Percentiles rank a stretch among this genome's conserved stretches.
These are phyloP conservation scores for Fusarium liriodendri DNA, from an alignment of 2,329 filamentous ascomycete genomes.

Conservation along the genomic window DNA sequence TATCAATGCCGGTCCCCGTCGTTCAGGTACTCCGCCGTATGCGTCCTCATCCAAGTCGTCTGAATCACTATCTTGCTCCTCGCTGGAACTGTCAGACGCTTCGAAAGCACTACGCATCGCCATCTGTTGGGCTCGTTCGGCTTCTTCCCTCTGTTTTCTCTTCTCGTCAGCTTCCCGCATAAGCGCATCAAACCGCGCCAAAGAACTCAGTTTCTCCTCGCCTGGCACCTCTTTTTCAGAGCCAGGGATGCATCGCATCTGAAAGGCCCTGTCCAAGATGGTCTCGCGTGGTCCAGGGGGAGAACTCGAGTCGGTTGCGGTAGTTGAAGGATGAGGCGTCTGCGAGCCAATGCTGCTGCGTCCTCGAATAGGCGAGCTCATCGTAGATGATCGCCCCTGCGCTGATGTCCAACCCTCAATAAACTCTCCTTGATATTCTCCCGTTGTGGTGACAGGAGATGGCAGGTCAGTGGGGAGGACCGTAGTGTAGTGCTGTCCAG, in stretches of 20 bases:
- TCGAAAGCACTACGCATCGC: slow-evolving; percentile 64
- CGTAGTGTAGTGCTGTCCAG: slow-evolving; percentile 62
- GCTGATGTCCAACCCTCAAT: slow-evolving; percentile 71
- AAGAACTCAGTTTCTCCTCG: slow-evolving; percentile 72
- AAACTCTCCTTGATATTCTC: slow-evolving; percentile 65
- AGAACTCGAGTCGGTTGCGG: slow-evolving; percentile 57
- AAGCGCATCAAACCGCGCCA: slow-evolving; percentile 73
- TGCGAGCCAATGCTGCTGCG: slow-evolving; percentile 67
- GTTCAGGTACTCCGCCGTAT: slow-evolving; percentile 52
- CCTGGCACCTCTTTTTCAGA: slow-evolving; percentile 65
- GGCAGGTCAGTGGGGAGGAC: slow-evolving; percentile 66
- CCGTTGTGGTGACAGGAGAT: slow-evolving; percentile 65
- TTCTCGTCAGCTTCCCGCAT: slow-evolving; percentile 71
- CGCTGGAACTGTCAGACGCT: slow-evolving; percentile 59
- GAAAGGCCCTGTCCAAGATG: slow-evolving; percentile 75
- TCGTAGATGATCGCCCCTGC: slow-evolving; percentile 67
- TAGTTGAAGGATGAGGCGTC: slow-evolving; percentile 51
- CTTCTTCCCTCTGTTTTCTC: slow-evolving; percentile 54
- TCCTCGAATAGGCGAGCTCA: slow-evolving; percentile 67
- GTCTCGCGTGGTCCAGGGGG: slow-evolving; percentile 70
- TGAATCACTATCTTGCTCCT: slow-evolving; percentile 52
- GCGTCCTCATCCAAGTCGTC: slow-evolving; percentile 56
- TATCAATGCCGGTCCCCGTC: slow-evolving; percentile 50
- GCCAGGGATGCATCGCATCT: slow-evolving; percentile 71
- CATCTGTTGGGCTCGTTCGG: slow-evolving; percentile 46